These are phyloP conservation scores for Talaromyces sp. DNA, from an alignment of 2,329 filamentous ascomycete genomes.

Conservation along the genomic window DNA sequence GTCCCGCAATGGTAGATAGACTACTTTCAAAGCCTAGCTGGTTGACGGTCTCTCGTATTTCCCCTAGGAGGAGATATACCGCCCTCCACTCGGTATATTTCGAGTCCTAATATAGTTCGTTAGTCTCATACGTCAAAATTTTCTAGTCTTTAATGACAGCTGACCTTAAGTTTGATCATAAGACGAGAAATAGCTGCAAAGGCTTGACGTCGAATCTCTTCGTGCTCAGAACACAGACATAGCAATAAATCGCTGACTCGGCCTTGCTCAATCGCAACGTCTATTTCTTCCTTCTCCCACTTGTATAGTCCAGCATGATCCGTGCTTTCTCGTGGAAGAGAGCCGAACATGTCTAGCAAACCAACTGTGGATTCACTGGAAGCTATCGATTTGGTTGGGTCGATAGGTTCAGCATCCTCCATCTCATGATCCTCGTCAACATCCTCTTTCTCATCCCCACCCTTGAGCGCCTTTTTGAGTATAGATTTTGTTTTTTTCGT, in stretches of 20 bases:
- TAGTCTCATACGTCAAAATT: slow-evolving; percentile 12
- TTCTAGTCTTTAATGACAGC: slow-evolving; percentile 12
- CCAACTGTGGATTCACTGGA: slow-evolving; percentile 30
- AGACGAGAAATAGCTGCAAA: slow-evolving; percentile 38
- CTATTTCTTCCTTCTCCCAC: slow-evolving; percentile 73
- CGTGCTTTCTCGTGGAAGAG: slow-evolving; percentile 45
- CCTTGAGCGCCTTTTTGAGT: slow-evolving; percentile 39
- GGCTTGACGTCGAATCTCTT: slow-evolving; percentile 75
- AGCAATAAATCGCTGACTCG: slow-evolving; percentile 66
- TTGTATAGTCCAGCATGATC: slow-evolving; percentile 47
- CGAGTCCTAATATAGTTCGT: slow-evolving; percentile 51
- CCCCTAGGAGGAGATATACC: slow-evolving; percentile 73
- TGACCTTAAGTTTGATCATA: slow-evolving; percentile 48
- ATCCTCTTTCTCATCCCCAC: slow-evolving; percentile 20
- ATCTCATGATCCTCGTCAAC: slow-evolving; percentile 15
- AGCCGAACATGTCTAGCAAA: slow-evolving; percentile 52
- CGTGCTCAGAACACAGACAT: slow-evolving; percentile 70
- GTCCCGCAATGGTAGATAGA: slow-evolving; percentile 69
- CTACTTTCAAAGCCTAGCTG: slow-evolving; percentile 53
- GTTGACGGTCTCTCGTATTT: slow-evolving; percentile 71
- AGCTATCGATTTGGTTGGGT: slow-evolving; percentile 4
- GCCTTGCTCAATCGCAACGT: slow-evolving; percentile 75
- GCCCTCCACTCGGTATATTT: slow-evolving; percentile 72
- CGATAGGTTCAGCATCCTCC: slow-evolving; percentile 19
- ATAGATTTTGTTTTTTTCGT: slow-evolving; percentile 34